phyloP scores from a whole-genome alignment of 2,329 filamentous ascomycete genomes.

The Colletotrichum lupini region DNA sequence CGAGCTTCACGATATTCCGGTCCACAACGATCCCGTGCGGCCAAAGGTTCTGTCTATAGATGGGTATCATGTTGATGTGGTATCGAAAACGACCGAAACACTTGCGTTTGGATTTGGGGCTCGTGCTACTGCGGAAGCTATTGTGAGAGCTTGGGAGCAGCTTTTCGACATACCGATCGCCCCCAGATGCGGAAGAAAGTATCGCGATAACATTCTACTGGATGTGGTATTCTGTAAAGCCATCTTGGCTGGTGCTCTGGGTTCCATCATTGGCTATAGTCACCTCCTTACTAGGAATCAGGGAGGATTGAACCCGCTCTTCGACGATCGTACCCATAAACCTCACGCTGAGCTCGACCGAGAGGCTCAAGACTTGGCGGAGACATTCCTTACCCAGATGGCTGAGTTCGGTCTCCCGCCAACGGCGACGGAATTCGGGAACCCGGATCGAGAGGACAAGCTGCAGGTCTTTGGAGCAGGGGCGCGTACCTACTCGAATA shows the following conservation, averaged over 20 bases:
- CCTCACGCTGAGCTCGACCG: neutral
- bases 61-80: slow-evolving; percentile 30
- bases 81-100: slow-evolving; percentile 7
- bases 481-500: slow-evolving; percentile 8
- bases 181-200: slow-evolving; percentile 1
- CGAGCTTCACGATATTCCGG: slow-evolving; percentile 19
- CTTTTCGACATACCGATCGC: slow-evolving; percentile 7
- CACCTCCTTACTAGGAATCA: slow-evolving; percentile 7
- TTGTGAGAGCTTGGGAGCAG: slow-evolving; percentile 3
- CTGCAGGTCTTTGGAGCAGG: slow-evolving; percentile 8
- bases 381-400: slow-evolving; percentile 10
- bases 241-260: slow-evolving; percentile 17
- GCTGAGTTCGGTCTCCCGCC: slow-evolving; percentile 7
- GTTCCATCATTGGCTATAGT: slow-evolving; percentile 13
- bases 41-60: slow-evolving; percentile 27
- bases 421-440: neutral
- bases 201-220: slow-evolving; percentile 25
- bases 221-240: slow-evolving; percentile 33
- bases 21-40: neutral
- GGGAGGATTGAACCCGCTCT: slow-evolving; percentile 4
- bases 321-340: slow-evolving; percentile 3
- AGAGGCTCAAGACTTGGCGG: slow-evolving; percentile 6
- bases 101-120: slow-evolving; percentile 5
- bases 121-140: neutral
- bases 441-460: slow-evolving; percentile 8